Conservation (phyloP, 257 asterid species). For the Jasminum sambac region DNA sequence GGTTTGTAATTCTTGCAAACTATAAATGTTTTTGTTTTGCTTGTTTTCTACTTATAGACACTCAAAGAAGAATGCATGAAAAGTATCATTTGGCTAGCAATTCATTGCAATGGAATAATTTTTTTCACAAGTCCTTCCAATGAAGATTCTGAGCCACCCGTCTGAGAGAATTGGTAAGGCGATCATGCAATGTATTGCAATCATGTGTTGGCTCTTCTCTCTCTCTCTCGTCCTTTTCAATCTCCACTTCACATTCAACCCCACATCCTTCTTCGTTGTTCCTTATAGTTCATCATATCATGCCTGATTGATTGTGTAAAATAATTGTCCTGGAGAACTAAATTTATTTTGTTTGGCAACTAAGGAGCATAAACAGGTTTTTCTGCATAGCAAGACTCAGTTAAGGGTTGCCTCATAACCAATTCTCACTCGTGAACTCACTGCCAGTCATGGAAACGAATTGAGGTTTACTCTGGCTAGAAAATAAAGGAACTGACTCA, state of each 20-base stretch:
- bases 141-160: not conserved
- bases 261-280: not conserved
- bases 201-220: no score
- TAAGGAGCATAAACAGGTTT: not conserved
- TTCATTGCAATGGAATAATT: not conserved
- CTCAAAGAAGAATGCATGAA: not conserved
- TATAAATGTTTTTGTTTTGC: not conserved
- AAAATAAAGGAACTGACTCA: not conserved
- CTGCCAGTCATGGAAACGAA: not conserved
- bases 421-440: not conserved
- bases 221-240: no score
- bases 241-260: not conserved
- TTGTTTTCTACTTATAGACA: not conserved
- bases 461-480: not conserved
- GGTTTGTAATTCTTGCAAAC: constrained; percentile 43
- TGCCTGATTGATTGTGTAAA: not conserved
- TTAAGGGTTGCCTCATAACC: not conserved
- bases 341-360: not conserved
- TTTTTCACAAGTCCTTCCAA: not conserved
- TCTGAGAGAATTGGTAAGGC: not conserved
- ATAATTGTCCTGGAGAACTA: not conserved
- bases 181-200: not conserved
- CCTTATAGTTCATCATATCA: not conserved
- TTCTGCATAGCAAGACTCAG: not conserved
- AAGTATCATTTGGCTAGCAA: not conserved